Percentiles rank a stretch among this genome's conserved stretches.
Conservation (phyloP, 2,329 filamentous ascomycete genomes). For the Botrytis porri region DNA sequence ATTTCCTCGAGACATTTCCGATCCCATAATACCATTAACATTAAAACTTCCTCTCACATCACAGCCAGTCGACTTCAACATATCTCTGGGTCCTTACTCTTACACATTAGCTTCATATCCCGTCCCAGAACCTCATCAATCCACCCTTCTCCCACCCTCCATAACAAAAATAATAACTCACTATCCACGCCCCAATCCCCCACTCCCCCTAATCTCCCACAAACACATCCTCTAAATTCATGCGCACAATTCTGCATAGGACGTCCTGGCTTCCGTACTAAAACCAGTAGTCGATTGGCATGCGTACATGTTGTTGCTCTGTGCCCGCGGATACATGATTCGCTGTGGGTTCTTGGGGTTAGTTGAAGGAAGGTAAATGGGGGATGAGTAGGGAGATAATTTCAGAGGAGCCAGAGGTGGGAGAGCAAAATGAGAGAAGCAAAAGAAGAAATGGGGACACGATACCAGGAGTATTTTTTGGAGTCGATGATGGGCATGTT, state of each 20-base stretch:
- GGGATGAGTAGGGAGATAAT: accelerated
- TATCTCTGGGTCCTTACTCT: not conserved
- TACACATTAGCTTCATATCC: not conserved
- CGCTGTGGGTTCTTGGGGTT: conserved; percentile 20
- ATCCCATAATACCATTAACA: not conserved
- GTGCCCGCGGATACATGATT: conserved; percentile 36
- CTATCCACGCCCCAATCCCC: not conserved
- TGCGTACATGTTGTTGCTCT: conserved; percentile 34
- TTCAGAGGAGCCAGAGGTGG: not conserved
- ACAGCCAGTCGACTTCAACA: not conserved
- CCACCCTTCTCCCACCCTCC: not conserved
- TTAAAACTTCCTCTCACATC: not conserved
- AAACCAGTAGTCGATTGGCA: conserved; percentile 30
- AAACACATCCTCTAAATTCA: conserved; percentile 28
- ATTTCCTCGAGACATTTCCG: not conserved
- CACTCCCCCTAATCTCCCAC: not conserved
- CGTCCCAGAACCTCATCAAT: not conserved
- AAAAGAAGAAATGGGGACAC: conserved; percentile 22
- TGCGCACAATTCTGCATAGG: conserved; percentile 34
- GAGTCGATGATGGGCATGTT: conserved; percentile 35
- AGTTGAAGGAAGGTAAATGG: not conserved
- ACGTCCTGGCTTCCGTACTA: conserved; percentile 35
- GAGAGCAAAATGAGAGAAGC: not conserved
- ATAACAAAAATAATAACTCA: not conserved
- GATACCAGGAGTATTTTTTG: conserved; percentile 35